A percentile compares a stretch with the other conserved stretches of the same genome.
Evolutionary conservation across 2,329 filamentous ascomycete species (phyloP).

Genomic region (Colletotrichum lini): DNA sequence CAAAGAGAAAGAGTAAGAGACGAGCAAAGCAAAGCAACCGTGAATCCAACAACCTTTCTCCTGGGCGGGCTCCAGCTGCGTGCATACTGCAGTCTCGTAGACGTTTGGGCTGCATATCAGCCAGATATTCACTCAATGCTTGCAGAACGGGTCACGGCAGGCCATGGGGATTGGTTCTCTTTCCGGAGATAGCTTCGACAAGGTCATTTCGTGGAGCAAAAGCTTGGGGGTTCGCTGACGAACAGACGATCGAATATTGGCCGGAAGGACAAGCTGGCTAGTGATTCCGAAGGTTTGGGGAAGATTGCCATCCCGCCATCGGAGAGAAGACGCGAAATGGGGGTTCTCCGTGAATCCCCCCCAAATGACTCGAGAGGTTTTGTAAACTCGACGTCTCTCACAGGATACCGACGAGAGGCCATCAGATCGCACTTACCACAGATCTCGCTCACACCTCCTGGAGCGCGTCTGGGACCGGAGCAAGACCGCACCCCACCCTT

Average conservation of each 20-base stretch:
- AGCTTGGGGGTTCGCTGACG: conserved; percentile 35
- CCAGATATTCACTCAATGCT: conserved; percentile 37
- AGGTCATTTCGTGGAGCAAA: conserved; percentile 33
- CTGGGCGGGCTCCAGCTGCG: conserved; percentile 18
- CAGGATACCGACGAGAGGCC: conserved; percentile 39
- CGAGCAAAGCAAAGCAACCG: not conserved
- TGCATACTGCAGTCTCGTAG: conserved; percentile 35
- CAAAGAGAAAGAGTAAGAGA: not conserved
- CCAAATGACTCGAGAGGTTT: conserved; percentile 38
- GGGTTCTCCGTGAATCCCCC: conserved; percentile 29
- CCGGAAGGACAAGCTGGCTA: conserved; percentile 34
- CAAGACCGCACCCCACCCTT: conserved; percentile 35
- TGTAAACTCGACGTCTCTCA: conserved; percentile 37
- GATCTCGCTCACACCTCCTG: conserved; percentile 14
- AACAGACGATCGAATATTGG: conserved; percentile 36
- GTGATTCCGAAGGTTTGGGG: conserved; percentile 37
- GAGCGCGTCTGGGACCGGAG: conserved; percentile 12
- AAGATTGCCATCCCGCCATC: conserved; percentile 36
- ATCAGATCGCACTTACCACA: conserved; percentile 29
- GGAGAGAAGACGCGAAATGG: conserved; percentile 26
- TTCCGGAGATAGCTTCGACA: conserved; percentile 32
- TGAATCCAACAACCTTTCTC: conserved; percentile 6
- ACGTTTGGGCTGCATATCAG: conserved; percentile 42
- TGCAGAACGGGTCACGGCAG: conserved; percentile 31
- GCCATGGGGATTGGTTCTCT: conserved; percentile 29